Evolutionary conservation across 1,284 basidiomycete species (phyloP).

Genomic region (Apiotrichum brassicae): DNA sequence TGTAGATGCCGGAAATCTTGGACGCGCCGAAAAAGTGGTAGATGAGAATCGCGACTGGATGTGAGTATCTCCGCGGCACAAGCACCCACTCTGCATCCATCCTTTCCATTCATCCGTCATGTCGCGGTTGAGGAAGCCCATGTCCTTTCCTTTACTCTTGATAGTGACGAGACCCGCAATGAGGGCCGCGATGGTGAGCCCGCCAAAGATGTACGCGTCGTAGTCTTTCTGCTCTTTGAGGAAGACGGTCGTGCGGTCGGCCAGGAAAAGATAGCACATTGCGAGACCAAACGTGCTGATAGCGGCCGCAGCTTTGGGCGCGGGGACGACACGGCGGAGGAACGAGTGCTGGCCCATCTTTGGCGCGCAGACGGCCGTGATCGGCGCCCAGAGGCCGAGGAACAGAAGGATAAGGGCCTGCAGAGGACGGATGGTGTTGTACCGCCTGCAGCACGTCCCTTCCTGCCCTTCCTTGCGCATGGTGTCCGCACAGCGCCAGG

Average conservation of each 20-base stretch:
- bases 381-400: conserved; percentile 57
- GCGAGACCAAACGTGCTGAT: conserved; percentile 60
- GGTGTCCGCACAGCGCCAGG: conserved; percentile 69
- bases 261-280: conserved; percentile 62
- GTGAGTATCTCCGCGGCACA: background rate
- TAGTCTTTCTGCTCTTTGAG: conserved; percentile 81
- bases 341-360: conserved; percentile 21
- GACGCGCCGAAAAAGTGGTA: conserved; percentile 85
- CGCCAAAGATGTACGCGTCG: conserved; percentile 60
- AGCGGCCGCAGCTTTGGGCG: conserved; percentile 42
- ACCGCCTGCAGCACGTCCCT: conserved; percentile 74
- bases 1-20: conserved; percentile 81
- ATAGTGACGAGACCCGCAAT: conserved; percentile 59
- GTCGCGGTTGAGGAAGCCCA: conserved; percentile 79
- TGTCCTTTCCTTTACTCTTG: conserved; percentile 61
- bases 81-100: conserved; percentile 80
- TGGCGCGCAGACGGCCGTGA: conserved; percentile 48
- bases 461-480: conserved; percentile 64
- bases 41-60: conserved; percentile 69
- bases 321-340: conserved; percentile 47
- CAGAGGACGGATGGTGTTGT: conserved; percentile 60
- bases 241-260: conserved; percentile 76
- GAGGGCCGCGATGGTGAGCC: conserved; percentile 56
- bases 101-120: conserved; percentile 95
- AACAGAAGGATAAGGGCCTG: conserved; percentile 58